Evolutionary conservation across 495 filamentous ascomycete genomes (phyloP).

Genomic region (Xylaria cubensis): DNA sequence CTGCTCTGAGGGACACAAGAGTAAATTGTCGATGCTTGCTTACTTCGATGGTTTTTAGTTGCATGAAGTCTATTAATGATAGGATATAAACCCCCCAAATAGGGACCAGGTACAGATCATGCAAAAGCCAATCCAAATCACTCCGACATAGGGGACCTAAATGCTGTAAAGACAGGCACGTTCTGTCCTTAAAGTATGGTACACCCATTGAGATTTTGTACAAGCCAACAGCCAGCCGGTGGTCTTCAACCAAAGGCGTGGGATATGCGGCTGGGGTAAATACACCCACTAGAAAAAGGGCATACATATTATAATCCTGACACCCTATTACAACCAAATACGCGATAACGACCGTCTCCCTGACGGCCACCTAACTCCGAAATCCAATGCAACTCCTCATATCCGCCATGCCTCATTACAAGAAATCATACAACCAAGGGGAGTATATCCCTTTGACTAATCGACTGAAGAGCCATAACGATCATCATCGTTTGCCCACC

Average conservation of each 20-base stretch:
- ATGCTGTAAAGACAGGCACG: neutral
- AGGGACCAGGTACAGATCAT: neutral
- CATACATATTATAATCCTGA: conserved; percentile 12
- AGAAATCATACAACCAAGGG: conserved; percentile 2
- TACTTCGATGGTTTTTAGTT: neutral
- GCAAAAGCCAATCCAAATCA: neutral
- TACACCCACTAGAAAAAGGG: neutral
- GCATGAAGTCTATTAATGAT: neutral
- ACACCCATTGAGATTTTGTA: neutral
- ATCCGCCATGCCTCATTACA: conserved; percentile 8
- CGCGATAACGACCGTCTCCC: neutral
- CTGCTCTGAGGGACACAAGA: neutral
- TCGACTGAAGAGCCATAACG: conserved; percentile 12
- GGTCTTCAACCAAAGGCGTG: neutral
- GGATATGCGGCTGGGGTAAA: neutral
- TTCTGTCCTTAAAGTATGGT: neutral
- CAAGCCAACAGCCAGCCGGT: neutral
- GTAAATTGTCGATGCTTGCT: neutral
- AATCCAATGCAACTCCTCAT: conserved; percentile 12
- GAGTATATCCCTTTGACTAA: neutral
- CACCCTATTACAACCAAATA: conserved; percentile 8
- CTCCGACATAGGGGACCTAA: neutral
- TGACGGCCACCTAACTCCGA: conserved; percentile 15
- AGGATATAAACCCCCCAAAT: neutral
- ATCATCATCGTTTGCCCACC: neutral